Evolutionary conservation across 2,329 filamentous ascomycete species (phyloP), one percentile per base, ranked within the genome.

Genomic region (Lithohypha guttulata): DNA sequence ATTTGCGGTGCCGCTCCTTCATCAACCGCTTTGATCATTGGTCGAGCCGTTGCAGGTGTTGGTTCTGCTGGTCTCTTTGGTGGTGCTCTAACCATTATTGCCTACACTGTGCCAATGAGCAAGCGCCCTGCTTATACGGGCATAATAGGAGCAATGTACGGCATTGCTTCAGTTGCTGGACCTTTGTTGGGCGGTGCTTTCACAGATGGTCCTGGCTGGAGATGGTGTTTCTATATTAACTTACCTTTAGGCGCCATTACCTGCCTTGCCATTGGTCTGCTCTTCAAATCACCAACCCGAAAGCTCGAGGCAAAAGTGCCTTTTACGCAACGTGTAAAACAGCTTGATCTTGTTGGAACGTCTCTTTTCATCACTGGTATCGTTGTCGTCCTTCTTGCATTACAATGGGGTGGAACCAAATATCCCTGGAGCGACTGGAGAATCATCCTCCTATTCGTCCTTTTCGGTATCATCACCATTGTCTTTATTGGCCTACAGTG

Each of bases 101-200:
- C 57, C 10, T 52, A 55, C 32, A 52, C 51, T 5, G 64, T 76
- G 33, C 72, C 73, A 3, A 61, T 77, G 6, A 56, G 65, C 6
- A 70, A 72, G 49, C 61, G 73, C 21, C 73, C 67, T 6, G 55
- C 71, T 20, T 71, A 68, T 17, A 72, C 72, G 39, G 72, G 71
- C 18, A 53, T 75, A 27, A 51, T 65, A 6, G 63, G 64, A 6
- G 56, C 54, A 1, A 61, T 61, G 49, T 67, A 61, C 43, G 64
- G 61, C 1, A 59, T 66, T 47, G 56, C 61, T 2, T 61, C 59
- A 37, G 56, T 64, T 7, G 59, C 55, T 15, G 61, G 61, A 21
- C 61, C 61, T 29, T 30, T 51, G 6, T 38, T 55, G 2, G 53
- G 51, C 14, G 63, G 63, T 42, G 63, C 59, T 3, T 64, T 66